Base-by-base conservation (phyloP, 2,329 filamentous ascomycete species). In the Aspergillus piperis region DNA sequence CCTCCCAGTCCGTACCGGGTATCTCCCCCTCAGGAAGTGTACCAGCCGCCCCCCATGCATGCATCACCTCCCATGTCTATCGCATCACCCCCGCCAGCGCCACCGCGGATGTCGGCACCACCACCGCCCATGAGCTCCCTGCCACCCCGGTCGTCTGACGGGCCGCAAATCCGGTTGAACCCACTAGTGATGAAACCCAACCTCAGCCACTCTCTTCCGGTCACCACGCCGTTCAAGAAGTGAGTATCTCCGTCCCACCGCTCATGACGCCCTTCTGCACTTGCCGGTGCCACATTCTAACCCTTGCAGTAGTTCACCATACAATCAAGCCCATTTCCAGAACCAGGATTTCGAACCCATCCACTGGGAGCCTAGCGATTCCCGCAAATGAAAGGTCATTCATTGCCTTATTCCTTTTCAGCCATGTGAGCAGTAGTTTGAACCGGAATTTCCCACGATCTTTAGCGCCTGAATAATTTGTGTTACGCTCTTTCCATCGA, bases 251-350 rank as follows among this genome's bases (percentile, higher is more conserved):
- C 38, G 3, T 11, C 30, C 10, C 10, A 5, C 27, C 19, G 11
- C n/a, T 47, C 41, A 10, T n/a, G 15, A 27, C 47, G 3, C 21
- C 6, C 8, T 17, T 57, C 7, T 10, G 17, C 19, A 30, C 8
- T 17, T 51, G 17, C 25, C 38, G 49, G 39, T 11, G 17, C 13
- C 17, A 1, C 8, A 21, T 57, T 21, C 54, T 62, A 54, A 65
- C 48, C 15, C 36, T 32, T 17, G 23, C 47, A 25, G 42, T 57
- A 80, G 78, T 61, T 80, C 77, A 10, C 74, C 77, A 8, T 75
- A 77, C 70, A 78, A 80, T 63, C 75, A 78, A 62, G 77, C 78
- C 48, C 77, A 82, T 67, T 80, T 80, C 66, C 73, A 78, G 57
- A 78, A 81, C 62, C 69, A 75, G 32, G 72, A 81, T 57, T 79